Base-by-base conservation (phyloP, 805 yeast genomes). In the Metschnikowia cubensis region DNA sequence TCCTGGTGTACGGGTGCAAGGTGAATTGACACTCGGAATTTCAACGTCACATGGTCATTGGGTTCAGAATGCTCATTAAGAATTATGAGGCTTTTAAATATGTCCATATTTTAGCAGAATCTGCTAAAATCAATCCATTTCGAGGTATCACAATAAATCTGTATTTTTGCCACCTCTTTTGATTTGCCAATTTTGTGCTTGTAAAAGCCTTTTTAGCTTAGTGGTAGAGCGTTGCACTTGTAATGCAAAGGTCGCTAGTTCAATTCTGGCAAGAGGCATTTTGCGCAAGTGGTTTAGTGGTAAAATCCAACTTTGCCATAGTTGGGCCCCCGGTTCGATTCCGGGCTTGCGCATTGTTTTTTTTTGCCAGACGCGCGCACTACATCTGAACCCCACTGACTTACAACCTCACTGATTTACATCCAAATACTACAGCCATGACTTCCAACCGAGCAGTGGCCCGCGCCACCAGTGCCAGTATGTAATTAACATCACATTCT, bases 221-320 rank as follows among this genome's bases (percentile, higher is more conserved):
- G 96, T 87, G 96, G 96, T 88, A 89, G 94, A 88, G 96, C 96
- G 96, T 87, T 86, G 96, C 96, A 89, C 96, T 89, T 89, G 96
- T 89, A 89, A 87, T 87, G 95, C 94, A 85, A 85, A 85, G 92
- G 90, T 86, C 92, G 89, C 89, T 84, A 85, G 68, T 63, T 64
- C 68, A 64, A 64, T 65, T 65, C 68, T 65, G 68, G 68, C 66
- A 65, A 63, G 68, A 57, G 68, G 68, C 68, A 65, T 8, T 32
- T 21, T 35, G 55, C 55, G 55, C 57, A 51, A 51, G 55, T 54
- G 57, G 57, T 54, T 54, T 54, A 54, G 57, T 54, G 57, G 57
- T 54, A 54, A 54, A 54, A 54, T 54, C 59, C 59, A 54, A 54
- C 59, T 51, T 54, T 54, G 57, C 59, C 59, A 54, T 52, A 49